Percentiles rank a stretch among this genome's conserved stretches.
phyloP scores from a whole-genome alignment of 2,329 filamentous ascomycete species.

The Madurella mycetomatis region DNA sequence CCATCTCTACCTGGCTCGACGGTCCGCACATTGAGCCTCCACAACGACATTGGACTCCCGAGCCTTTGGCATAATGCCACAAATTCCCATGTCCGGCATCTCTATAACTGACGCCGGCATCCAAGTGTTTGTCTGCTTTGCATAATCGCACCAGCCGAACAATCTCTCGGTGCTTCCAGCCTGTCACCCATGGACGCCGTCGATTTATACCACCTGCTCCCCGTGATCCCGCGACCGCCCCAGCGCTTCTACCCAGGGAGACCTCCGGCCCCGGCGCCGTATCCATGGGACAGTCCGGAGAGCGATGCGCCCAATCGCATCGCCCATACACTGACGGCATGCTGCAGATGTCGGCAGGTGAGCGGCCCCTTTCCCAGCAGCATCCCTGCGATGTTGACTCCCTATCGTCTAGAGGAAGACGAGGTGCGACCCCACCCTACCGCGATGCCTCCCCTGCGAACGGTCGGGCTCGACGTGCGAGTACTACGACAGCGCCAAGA shows the following conservation, averaged over 20 bases:
- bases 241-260: slow-evolving; percentile 25
- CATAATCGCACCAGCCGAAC: too few species aligned
- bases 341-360: slow-evolving; percentile 75
- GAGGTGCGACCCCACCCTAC: slow-evolving; percentile 87
- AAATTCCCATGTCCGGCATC: too few species aligned
- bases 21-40: too few species aligned
- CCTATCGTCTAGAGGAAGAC: slow-evolving; percentile 77
- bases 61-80: too few species aligned
- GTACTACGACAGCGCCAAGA: slow-evolving; percentile 88
- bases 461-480: slow-evolving; percentile 87
- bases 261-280: slow-evolving; percentile 26
- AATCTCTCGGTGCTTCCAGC: too few species aligned
- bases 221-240: slow-evolving; percentile 27
- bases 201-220: slow-evolving; percentile 56
- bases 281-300: slow-evolving; percentile 40
- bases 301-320: slow-evolving; percentile 56
- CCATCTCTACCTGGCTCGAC: too few species aligned
- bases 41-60: too few species aligned
- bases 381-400: background rate
- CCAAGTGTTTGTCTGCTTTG: too few species aligned
- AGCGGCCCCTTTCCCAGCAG: slow-evolving; percentile 28
- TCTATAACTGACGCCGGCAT: too few species aligned
- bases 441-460: slow-evolving; percentile 88
- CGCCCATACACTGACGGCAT: slow-evolving; percentile 75
- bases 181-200: slow-evolving; percentile 50